Percentiles rank a stretch among this genome's conserved stretches.
Evolutionary conservation across 306 rosid genomes (phyloP).

Genomic region (Castanea mollissima): DNA sequence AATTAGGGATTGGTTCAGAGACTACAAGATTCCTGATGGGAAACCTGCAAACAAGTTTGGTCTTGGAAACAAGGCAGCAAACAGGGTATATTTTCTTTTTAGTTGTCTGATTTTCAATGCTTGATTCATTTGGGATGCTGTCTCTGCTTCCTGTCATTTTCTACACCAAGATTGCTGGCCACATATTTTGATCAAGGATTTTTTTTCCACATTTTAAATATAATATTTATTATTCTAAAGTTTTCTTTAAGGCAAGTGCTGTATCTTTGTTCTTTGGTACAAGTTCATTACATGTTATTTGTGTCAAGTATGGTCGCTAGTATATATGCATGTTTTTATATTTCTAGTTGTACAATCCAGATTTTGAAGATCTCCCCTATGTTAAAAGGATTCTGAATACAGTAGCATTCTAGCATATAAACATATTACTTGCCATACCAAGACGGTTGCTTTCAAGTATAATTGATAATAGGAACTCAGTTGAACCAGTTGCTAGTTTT

Average conservation of each 20-base stretch:
- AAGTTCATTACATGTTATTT: too few species aligned
- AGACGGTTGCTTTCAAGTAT: background rate
- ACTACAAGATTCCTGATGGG: constrained; percentile 96
- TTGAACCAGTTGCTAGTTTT: background rate
- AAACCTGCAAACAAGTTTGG: constrained; percentile 97
- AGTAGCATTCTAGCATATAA: background rate
- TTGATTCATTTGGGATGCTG: constrained; percentile 4
- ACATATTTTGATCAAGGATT: background rate
- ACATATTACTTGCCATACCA: background rate
- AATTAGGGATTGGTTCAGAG: constrained; percentile 93
- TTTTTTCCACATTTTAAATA: background rate
- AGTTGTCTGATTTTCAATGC: background rate
- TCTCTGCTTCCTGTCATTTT: background rate
- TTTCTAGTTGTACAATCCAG: background rate
- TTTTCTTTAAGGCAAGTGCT: background rate
- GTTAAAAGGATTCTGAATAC: background rate
- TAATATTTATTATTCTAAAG: background rate
- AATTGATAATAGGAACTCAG: background rate
- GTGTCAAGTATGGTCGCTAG: background rate
- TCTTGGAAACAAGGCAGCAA: constrained; percentile 80
- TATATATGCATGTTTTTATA: constrained; percentile 1
- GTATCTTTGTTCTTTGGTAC: background rate
- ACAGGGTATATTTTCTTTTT: constrained; percentile 52
- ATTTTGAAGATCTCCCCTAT: background rate
- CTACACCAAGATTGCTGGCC: constrained; percentile 1